Evolutionary conservation across 768 basidiomycete genomes (phyloP), one percentile per base, ranked within the genome.

Genomic region (Pulveroboletus ravenelii): DNA sequence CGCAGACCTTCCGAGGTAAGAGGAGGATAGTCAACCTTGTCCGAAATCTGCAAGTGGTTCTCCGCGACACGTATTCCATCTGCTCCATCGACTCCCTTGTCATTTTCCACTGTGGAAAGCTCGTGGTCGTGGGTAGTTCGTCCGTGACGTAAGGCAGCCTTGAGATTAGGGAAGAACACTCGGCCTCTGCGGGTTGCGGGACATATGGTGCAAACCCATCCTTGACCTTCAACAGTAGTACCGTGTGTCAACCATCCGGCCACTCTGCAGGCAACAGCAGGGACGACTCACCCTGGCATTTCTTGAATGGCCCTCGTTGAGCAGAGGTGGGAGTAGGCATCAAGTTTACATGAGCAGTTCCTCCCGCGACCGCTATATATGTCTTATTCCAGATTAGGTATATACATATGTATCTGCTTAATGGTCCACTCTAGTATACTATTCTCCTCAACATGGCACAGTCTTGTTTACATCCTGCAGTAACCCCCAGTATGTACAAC

Each of bases 151-250:
- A 67, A 30, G 7, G 70, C 72, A 3, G 61, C 63, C 42, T 63
- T 56, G 42, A 61, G 18, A 27, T 55, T 63, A 50, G 64, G 59
- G 6, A 63, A 60, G 17, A 62, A 58, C 3, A 55, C 46, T 31
- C 54, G 60, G 10, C 56, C 57, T 31, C 40, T 54, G 51, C 52
- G 56, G 8, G 49, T 48, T 1, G 61, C 45, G 8, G 63, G 61
- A 58, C 72, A 72, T n/a, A 62, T 45, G 38, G 62, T 65, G 54
- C 69, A 74, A 36, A 61, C 56, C 65, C 68, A 71, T 51, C 62
- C 61, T 32, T 55, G 68, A 43, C 66, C 64, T 56, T 52, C 56
- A 57, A 63, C 65, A 41, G 30, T 31, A 53, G 29, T 10, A 15
- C 35, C 36, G 41, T 25, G 14, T 42, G 27, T 62, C 45, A 45